Base-by-base conservation (phyloP, 768 basidiomycete species). In the Mycena sanguinolenta region DNA sequence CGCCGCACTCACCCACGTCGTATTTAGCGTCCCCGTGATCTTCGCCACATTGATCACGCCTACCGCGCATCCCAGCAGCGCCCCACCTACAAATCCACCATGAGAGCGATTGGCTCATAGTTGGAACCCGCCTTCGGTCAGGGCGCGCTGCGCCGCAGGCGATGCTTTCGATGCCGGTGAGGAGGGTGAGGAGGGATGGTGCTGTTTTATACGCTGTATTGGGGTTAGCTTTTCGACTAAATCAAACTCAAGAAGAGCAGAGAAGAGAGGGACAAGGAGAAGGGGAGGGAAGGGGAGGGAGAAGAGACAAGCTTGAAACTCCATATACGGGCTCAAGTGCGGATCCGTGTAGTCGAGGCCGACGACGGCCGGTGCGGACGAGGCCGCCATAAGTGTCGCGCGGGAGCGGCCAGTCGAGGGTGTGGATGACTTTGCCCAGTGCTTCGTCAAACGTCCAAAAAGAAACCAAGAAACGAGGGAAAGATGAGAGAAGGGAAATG, bases 331-430 rank as follows among this genome's bases (percentile, higher is more conserved):
- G 67, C 90, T 94, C 46, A 98, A 78, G 77, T 94, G 97, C 0
- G 97, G 97, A 77, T 99, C n/a, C n/a, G n/a, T n/a, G n/a, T n/a
- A n/a, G n/a, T 99, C 98, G 72, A 98, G 85, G 0, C 96, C 98
- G 61, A 99, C 86, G 65, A 98, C 98, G 61, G 5, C 98, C 98
- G 63, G 99, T 78, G 73, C 91, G 92, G 72, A 99, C 94, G 53
- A 98, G 88, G 2, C 94, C 93, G 64, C 97, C 98, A 76, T 98
- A 94, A 1, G 95, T 96, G 60, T 89, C 81, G 73, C 81, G 87
- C 78, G 93, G 90, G 65, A 99, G 82, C 0, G 98, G 98, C 94
- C 93, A 98, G 8, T 98, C 98, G 75, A 99, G 84, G 10, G 95
- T 96, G 81, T 99, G 98, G 7, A 96, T 88, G 21, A 98, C 91